phyloP scores from a whole-genome alignment of 345 rosid genomes.

The Citrus inodora region DNA sequence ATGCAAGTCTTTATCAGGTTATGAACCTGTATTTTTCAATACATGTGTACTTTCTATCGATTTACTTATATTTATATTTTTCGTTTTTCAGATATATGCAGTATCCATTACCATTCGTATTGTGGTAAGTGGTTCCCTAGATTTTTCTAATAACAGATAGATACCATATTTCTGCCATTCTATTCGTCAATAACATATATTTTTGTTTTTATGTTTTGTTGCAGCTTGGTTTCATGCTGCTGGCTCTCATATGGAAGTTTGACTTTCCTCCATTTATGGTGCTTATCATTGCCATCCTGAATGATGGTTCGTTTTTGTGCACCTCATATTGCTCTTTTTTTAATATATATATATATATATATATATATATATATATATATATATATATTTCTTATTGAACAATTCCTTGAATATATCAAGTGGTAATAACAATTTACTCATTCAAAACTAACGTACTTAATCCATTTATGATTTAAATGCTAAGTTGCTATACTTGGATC shows the following conservation, averaged over 20 bases:
- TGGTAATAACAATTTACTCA: not conserved
- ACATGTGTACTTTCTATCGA: not conserved
- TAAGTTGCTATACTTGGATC: conserved; percentile 7
- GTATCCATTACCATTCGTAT: conserved; percentile 99
- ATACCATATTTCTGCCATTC: not conserved
- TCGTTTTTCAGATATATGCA: conserved; percentile 75
- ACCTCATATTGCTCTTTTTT: conserved; percentile 1
- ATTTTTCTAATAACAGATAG: not conserved
- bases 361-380: no score
- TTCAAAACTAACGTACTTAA: not conserved
- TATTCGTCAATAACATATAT: not conserved
- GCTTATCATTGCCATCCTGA: conserved; percentile 94
- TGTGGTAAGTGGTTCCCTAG: conserved; percentile 56
- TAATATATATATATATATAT: no score
- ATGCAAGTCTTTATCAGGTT: not conserved
- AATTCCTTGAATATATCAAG: not conserved
- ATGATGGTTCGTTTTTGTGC: conserved; percentile 66
- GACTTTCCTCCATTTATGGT: conserved; percentile 99
- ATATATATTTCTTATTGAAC: not conserved
- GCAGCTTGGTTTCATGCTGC: conserved; percentile 97
- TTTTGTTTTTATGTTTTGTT: conserved; percentile 14
- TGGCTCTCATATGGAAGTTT: conserved; percentile 95
- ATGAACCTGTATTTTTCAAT: not conserved
- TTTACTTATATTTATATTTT: conserved; percentile 16
- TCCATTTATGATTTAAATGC: not conserved